phyloP scores from a whole-genome alignment of 768 basidiomycete species.

The Tulasnella sp. region DNA sequence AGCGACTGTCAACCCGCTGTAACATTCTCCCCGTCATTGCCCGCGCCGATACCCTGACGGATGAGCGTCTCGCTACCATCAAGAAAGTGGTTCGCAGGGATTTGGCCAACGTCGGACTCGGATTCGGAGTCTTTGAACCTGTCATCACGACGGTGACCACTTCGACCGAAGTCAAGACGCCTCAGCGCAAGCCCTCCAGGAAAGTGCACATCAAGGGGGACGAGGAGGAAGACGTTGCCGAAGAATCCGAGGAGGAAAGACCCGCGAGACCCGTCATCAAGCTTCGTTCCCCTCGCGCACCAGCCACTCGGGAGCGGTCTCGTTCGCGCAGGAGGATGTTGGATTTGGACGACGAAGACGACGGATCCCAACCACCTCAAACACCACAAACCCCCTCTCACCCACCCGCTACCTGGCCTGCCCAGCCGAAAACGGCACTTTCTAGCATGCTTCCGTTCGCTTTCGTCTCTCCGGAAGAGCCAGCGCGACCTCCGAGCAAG shows the following conservation, averaged over 20 bases:
- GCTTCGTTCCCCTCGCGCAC: constrained; percentile 51
- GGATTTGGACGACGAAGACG: constrained; percentile 34
- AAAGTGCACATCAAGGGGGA: not conserved
- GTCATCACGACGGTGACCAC: constrained; percentile 44
- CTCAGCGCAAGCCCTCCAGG: constrained; percentile 1
- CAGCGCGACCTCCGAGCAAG: constrained; percentile 24
- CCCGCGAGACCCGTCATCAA: constrained; percentile 71
- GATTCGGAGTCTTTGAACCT: constrained; percentile 75
- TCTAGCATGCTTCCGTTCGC: constrained; percentile 72
- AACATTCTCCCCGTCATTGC: constrained; percentile 85
- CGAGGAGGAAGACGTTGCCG: not conserved
- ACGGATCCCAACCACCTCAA: constrained; percentile 45
- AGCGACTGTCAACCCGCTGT: constrained; percentile 68
- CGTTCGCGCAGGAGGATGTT: constrained; percentile 36
- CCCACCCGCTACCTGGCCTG: constrained; percentile 40
- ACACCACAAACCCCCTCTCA: constrained; percentile 46
- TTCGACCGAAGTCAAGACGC: constrained; percentile 13
- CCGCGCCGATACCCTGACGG: constrained; percentile 79
- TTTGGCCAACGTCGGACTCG: constrained; percentile 65
- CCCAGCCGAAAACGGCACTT: constrained; percentile 63
- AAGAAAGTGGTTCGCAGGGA: constrained; percentile 75
- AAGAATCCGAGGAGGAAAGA: constrained; percentile 42
- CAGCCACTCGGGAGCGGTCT: constrained; percentile 58
- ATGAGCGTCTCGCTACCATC: constrained; percentile 68
- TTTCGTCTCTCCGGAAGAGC: constrained; percentile 71